Evolutionary conservation across 306 rosid species (phyloP).

Genomic region (Glycyrrhiza uralensis): DNA sequence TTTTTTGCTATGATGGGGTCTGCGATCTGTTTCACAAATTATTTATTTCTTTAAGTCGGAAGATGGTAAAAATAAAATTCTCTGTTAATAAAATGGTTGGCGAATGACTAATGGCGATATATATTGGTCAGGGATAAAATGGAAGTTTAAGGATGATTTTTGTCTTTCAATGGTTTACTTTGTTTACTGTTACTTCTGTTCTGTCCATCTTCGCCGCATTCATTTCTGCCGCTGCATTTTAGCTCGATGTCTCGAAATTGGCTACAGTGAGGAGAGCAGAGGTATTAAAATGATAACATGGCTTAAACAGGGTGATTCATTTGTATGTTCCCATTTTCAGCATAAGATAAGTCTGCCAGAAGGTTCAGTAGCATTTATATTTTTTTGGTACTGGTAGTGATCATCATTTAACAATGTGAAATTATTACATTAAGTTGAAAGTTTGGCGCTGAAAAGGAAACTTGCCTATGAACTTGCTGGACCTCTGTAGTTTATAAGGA

Average conservation of each 20-base stretch:
- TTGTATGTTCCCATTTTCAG: neutral
- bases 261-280: neutral
- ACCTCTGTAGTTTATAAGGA: neutral
- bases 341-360: neutral
- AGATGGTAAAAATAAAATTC: neutral
- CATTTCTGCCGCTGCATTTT: neutral
- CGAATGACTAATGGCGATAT: neutral
- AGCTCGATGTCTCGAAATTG: neutral
- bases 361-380: neutral
- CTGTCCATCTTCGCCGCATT: neutral
- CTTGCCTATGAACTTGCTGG: neutral
- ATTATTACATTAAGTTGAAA: neutral
- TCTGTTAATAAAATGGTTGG: neutral
- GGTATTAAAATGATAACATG: neutral
- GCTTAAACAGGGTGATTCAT: neutral
- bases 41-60: neutral
- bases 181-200: neutral
- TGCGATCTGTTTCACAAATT: neutral
- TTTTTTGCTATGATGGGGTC: conserved; percentile 27
- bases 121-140: neutral
- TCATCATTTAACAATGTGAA: neutral
- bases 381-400: neutral
- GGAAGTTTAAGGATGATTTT: neutral
- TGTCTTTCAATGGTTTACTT: neutral
- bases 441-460: conserved; percentile 6